These are phyloP conservation scores for Trichosporon sp. DNA, from an alignment of 1,284 basidiomycete genomes.

Conservation along the genomic window DNA sequence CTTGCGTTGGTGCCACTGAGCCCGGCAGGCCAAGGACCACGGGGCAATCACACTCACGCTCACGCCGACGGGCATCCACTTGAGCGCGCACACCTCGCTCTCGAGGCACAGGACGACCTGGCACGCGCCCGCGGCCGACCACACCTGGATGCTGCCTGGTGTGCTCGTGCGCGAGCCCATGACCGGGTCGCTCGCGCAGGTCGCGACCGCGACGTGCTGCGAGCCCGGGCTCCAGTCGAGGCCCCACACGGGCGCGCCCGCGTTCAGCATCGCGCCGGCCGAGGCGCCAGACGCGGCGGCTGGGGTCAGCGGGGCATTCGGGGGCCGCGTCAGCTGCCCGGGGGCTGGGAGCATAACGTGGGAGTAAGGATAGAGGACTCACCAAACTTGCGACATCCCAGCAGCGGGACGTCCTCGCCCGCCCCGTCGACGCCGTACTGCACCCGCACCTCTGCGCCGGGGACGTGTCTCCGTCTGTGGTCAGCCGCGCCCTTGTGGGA, in stretches of 20 bases:
- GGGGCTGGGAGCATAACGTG: neutral
- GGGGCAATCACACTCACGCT: slow-evolving; percentile 7
- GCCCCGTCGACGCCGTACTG: neutral
- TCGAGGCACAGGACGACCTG: slow-evolving; percentile 61
- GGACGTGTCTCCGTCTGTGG: neutral
- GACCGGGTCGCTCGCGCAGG: slow-evolving; percentile 53
- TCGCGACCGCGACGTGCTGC: slow-evolving; percentile 78
- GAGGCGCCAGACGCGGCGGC: neutral
- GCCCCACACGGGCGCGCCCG: slow-evolving; percentile 78
- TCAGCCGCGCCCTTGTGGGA: neutral
- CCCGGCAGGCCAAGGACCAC: too few species aligned
- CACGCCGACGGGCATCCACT: slow-evolving; percentile 86
- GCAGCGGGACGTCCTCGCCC: neutral
- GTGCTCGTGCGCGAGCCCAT: slow-evolving; percentile 22
- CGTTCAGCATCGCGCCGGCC: slow-evolving; percentile 55
- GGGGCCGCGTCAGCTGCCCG: too few species aligned
- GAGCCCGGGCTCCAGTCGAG: slow-evolving; percentile 78
- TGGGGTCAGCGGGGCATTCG: slow-evolving; percentile 13
- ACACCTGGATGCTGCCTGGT: slow-evolving; percentile 47
- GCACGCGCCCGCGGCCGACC: slow-evolving; percentile 36
- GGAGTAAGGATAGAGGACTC: neutral
- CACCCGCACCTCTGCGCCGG: neutral
- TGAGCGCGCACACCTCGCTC: slow-evolving; percentile 64
- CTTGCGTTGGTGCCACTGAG: neutral
- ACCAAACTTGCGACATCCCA: neutral